Evolutionary conservation across 768 basidiomycete species (phyloP).

Genomic region (Podaxis sp.): DNA sequence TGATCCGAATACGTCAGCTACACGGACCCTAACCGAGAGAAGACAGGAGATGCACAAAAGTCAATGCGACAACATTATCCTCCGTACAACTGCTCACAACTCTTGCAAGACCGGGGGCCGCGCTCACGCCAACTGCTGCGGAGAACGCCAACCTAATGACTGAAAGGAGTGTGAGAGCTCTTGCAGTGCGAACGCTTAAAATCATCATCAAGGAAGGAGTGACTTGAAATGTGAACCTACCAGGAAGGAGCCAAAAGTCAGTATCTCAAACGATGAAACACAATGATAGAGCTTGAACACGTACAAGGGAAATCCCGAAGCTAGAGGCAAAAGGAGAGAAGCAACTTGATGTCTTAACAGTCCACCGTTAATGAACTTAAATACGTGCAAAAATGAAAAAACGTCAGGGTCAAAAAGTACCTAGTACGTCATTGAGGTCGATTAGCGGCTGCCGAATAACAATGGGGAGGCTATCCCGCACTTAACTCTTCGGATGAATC

Average conservation of each 20-base stretch:
- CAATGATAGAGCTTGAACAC: no score
- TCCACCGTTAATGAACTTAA: no score
- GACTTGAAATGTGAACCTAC: neutral
- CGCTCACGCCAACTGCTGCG: neutral
- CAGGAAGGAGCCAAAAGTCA: neutral
- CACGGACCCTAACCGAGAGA: neutral
- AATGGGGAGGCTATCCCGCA: no score
- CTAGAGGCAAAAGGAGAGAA: no score
- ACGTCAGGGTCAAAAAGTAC: no score
- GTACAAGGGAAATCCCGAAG: no score
- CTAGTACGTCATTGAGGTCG: no score
- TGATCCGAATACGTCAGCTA: neutral
- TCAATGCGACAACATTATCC: neutral
- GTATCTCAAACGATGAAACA: no score
- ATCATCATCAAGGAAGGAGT: neutral
- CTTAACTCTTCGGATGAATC: no score
- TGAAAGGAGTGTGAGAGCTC: neutral
- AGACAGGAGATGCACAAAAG: neutral
- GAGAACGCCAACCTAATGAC: neutral
- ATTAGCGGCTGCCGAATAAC: no score
- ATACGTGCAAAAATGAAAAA: no score
- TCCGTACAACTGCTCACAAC: constrained; percentile 3
- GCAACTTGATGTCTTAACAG: no score
- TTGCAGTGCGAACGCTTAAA: neutral
- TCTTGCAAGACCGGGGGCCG: neutral